Conservation (phyloP, 202 grass and related monocot species). For the Schoenoplectus tabernaemontani region DNA sequence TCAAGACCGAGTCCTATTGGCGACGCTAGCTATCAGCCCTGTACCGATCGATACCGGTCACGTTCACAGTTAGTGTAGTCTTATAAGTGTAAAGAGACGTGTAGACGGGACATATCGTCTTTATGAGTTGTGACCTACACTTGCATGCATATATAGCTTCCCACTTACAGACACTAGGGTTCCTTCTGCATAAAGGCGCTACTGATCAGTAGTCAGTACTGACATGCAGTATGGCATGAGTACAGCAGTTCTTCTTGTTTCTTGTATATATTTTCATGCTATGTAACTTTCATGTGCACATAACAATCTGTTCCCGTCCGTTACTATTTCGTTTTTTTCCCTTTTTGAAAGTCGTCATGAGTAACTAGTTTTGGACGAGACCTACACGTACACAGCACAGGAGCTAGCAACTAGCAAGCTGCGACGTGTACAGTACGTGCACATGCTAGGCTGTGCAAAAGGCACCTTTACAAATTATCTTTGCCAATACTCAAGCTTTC, state of each 20-base stretch:
- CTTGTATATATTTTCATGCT: neutral
- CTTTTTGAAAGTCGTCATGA: neutral
- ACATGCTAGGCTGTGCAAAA: neutral
- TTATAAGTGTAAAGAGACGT: constrained; percentile 11
- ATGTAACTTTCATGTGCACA: neutral
- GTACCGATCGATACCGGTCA: constrained; percentile 8
- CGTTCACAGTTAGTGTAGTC: neutral
- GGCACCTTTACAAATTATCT: neutral
- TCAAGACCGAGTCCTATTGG: neutral
- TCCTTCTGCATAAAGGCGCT: constrained; percentile 3
- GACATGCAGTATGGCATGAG: neutral
- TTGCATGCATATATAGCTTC: neutral
- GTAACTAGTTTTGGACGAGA: neutral
- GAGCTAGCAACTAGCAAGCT: too few species aligned
- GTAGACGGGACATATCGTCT: constrained; percentile 14
- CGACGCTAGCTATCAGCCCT: neutral
- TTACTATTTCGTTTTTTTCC: neutral
- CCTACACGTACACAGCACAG: neutral
- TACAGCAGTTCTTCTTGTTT: neutral
- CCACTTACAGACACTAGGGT: constrained; percentile 11
- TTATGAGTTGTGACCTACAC: constrained; percentile 11
- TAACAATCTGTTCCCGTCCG: neutral
- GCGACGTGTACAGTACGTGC: neutral
- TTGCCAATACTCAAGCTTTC: neutral
- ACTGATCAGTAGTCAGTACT: neutral